These are phyloP conservation scores for Podila verticillata DNA, from an alignment of 192 early-diverging fungal genomes.

Conservation along the genomic window DNA sequence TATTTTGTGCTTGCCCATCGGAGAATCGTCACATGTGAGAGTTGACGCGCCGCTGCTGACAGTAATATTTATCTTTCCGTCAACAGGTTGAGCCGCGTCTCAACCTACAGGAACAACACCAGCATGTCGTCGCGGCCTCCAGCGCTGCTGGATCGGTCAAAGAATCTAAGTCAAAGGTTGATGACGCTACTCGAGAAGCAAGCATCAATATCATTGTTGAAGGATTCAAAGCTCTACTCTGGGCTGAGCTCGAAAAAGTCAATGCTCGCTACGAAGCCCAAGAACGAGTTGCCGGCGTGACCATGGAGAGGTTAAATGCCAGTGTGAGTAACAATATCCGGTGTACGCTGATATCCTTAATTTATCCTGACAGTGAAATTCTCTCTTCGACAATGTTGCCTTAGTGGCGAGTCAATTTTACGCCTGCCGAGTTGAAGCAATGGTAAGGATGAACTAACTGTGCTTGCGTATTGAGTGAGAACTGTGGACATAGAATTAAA, in stretches of 20 bases:
- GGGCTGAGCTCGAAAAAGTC: conserved; percentile 62
- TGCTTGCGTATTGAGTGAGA: too few species aligned
- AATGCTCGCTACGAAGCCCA: conserved; percentile 56
- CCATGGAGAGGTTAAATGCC: conserved; percentile 49
- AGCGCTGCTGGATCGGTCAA: too few species aligned
- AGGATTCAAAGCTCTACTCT: conserved; percentile 50
- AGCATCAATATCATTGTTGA: conserved; percentile 29
- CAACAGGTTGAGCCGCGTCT: too few species aligned
- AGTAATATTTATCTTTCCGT: background rate
- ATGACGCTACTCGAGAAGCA: conserved; percentile 12
- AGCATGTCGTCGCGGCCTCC: too few species aligned
- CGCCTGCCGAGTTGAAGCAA: conserved; percentile 39
- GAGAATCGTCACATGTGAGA: background rate
- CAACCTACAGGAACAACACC: too few species aligned
- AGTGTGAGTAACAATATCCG: conserved; percentile 21
- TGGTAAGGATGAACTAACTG: conserved; percentile 22
- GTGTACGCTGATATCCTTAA: background rate
- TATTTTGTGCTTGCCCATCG: background rate
- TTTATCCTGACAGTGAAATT: background rate
- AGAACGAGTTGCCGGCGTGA: conserved; percentile 34
- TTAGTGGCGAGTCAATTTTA: conserved; percentile 49
- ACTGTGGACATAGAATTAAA: too few species aligned
- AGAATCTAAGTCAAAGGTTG: background rate
- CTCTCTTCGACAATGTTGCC: background rate
- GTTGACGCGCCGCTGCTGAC: background rate